Conservation (phyloP, 306 rosid genomes). For the Canavalia ensiformis region DNA sequence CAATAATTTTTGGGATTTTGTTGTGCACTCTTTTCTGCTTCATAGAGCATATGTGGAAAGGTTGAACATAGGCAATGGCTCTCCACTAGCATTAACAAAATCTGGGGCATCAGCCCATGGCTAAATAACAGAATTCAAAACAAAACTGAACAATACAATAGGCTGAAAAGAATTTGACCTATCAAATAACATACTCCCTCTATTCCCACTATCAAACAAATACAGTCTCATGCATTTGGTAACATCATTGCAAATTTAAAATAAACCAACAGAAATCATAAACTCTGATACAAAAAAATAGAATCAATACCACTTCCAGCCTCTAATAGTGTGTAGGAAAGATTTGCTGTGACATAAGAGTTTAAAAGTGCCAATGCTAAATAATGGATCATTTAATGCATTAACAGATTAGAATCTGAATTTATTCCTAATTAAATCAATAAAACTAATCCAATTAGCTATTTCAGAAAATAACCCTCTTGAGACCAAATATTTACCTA, state of each 20-base stretch:
- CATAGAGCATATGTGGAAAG: background rate
- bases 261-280: background rate
- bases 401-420: background rate
- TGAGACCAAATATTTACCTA: background rate
- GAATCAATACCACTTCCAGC: background rate
- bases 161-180: background rate
- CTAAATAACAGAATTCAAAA: background rate
- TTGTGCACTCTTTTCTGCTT: background rate
- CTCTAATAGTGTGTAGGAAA: background rate
- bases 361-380: slow-evolving; percentile 13
- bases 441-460: background rate
- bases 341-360: background rate
- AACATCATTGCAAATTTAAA: background rate
- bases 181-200: background rate
- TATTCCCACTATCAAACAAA: background rate
- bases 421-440: background rate
- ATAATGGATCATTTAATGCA: background rate
- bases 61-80: background rate
- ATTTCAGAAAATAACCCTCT: slow-evolving; percentile 16
- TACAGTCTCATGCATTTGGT: background rate
- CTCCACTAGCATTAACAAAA: background rate
- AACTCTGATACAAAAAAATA: background rate
- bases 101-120: background rate
- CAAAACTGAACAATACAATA: background rate
- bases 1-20: background rate